Conservation (phyloP, 495 filamentous ascomycete genomes). For the Penicillium psychrofluorescens region DNA sequence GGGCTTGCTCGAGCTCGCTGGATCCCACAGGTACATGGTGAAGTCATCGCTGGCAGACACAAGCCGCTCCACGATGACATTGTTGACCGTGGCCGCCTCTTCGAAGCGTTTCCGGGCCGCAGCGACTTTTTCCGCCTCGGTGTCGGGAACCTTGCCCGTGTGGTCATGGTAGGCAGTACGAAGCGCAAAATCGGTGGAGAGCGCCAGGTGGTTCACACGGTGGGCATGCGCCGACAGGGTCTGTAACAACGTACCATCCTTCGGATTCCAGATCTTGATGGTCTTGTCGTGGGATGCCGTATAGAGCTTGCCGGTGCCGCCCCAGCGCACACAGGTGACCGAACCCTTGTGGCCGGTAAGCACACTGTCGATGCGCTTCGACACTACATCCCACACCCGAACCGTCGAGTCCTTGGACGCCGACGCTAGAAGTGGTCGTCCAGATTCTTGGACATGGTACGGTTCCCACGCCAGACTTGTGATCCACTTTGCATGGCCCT, state of each 20-base stretch:
- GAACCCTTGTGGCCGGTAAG: slow-evolving; percentile 83
- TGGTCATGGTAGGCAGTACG: slow-evolving; percentile 86
- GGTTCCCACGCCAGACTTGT: slow-evolving; percentile 88
- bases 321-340: slow-evolving; percentile 91
- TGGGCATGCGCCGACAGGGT: slow-evolving; percentile 79
- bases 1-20: slow-evolving; percentile 69
- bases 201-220: slow-evolving; percentile 92
- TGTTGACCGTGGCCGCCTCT: slow-evolving; percentile 73
- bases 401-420: slow-evolving; percentile 88
- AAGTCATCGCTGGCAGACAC: slow-evolving; percentile 92
- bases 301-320: slow-evolving; percentile 80
- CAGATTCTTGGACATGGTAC: slow-evolving; percentile 73
- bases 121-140: slow-evolving; percentile 60
- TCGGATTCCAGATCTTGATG: slow-evolving; percentile 84
- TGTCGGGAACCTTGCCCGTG: slow-evolving; percentile 58
- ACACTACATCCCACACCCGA: slow-evolving; percentile 78
- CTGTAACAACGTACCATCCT: slow-evolving; percentile 69
- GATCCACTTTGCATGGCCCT: slow-evolving; percentile 89
- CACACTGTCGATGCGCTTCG: slow-evolving; percentile 69
- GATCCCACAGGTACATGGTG: slow-evolving; percentile 96
- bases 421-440: slow-evolving; percentile 73
- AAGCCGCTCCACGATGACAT: slow-evolving; percentile 74
- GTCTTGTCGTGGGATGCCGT: slow-evolving; percentile 89
- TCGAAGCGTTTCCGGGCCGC: slow-evolving; percentile 83
- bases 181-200: slow-evolving; percentile 89